Conservation (phyloP, 2,329 filamentous ascomycete genomes). For the Verticillium albo-atrum region DNA sequence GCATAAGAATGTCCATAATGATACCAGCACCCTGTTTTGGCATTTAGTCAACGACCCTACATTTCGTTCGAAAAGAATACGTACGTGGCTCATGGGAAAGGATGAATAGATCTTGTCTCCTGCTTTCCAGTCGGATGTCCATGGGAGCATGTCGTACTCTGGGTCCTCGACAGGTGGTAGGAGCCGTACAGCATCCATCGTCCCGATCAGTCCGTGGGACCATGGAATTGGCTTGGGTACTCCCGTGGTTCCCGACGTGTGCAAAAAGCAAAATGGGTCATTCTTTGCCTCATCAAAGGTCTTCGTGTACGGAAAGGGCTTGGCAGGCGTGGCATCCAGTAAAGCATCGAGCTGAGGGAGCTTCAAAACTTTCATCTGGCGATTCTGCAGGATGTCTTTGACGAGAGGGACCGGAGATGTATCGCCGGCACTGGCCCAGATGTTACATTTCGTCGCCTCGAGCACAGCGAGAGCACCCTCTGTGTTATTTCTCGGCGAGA, state of each 20-base stretch:
- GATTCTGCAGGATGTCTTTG: conserved; percentile 16
- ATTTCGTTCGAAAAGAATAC: no score
- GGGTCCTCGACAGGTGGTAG: conserved; percentile 24
- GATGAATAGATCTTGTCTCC: conserved; percentile 27
- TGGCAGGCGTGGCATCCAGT: conserved; percentile 10
- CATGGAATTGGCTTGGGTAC: conserved; percentile 33
- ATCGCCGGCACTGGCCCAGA: conserved; percentile 21
- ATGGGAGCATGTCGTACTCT: conserved; percentile 19
- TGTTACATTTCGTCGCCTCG: conserved; percentile 21
- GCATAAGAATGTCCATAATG: conserved; percentile 34
- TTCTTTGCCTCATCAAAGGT: conserved; percentile 24
- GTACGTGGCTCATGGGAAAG: conserved; percentile 28
- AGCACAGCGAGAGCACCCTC: conserved; percentile 26
- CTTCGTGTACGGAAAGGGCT: conserved; percentile 23
- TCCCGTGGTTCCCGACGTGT: conserved; percentile 38
- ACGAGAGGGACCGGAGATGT: conserved; percentile 12
- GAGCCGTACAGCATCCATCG: conserved; percentile 30
- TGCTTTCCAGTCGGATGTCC: conserved; percentile 21
- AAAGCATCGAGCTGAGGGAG: conserved; percentile 24
- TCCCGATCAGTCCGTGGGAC: conserved; percentile 19
- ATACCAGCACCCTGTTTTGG: conserved; percentile 30
- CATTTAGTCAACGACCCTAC: no score
- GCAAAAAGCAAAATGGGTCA: conserved; percentile 31
- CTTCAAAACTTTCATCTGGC: conserved; percentile 19
- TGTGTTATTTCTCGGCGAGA: conserved; percentile 27